Base-by-base conservation (phyloP, 768 basidiomycete species). In the Kwoniella heveanensis region DNA sequence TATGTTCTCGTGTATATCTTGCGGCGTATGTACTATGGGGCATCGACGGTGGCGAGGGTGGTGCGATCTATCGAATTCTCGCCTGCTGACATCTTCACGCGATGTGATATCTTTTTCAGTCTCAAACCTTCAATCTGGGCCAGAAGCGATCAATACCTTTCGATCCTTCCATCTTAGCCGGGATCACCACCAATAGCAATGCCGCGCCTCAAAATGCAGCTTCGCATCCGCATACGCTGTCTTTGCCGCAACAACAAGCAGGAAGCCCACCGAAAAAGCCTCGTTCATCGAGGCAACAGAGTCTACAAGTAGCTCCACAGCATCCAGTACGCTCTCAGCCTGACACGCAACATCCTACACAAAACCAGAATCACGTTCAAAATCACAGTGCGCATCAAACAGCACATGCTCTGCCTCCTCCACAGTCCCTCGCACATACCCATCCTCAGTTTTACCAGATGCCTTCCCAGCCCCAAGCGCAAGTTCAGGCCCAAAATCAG, bases 201-300 rank as follows among this genome's bases (percentile, higher is more conserved):
- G 26, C 47, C 26, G 15, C 32, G 24, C 36, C 57, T 29, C 48
- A 29, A 24, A 58, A 49, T 8, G 19, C 39, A 30, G 17, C 39
- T 12, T 30, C 48, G 5, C 57, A 58, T 22, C 30, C 12, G 21
- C 57, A 58, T 22, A 50, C 12, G 21, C 46, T 67, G 30, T 47
- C 57, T n/a, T 52, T 64, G 26, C 47, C 9, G 17, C 39, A 44
- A 19, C 39, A 44, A 19, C 39, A 58, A 21, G 44, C n/a, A 30
- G 54, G 49, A 48, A 60, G 58, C 61, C 55, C 67, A 12, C 55
- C 55, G 8, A 69, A 69, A 47, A 69, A 69, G 44, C 32, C 64
- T 12, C 59, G 67, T 25, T 32, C 26, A 1, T 62, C 67, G 0
- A 50, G 30, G 17, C 46, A 49, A 17, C 50, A 53, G 17, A 17